Conservation (phyloP, 164 flowering plant genomes). For the Taxillus chinensis region DNA sequence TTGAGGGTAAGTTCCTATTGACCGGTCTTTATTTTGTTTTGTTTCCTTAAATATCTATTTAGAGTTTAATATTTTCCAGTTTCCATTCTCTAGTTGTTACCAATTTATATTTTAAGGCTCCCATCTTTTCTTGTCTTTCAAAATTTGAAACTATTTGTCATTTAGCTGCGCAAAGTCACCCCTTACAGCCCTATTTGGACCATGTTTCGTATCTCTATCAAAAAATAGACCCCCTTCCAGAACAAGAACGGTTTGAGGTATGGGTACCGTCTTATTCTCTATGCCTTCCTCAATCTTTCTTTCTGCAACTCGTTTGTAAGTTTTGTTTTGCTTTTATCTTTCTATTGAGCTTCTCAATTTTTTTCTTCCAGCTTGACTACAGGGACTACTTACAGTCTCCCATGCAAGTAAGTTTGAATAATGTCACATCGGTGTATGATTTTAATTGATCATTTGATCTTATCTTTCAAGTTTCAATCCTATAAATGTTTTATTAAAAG, state of each 20-base stretch:
- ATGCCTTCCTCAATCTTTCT: background rate
- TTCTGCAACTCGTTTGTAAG: background rate
- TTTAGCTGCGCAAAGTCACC: constrained; percentile 49
- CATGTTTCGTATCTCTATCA: constrained; percentile 84
- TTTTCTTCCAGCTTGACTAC: constrained; percentile 70
- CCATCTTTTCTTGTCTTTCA: too few relatives aligned
- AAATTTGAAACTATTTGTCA: background rate
- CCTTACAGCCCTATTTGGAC: constrained; percentile 69
- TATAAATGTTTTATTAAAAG: too few relatives aligned
- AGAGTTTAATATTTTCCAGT: too few relatives aligned
- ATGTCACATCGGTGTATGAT: too few relatives aligned
- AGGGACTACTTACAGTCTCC: constrained; percentile 93
- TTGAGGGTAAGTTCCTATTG: constrained; percentile 31
- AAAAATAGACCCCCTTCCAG: constrained; percentile 86
- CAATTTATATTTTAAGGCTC: too few relatives aligned
- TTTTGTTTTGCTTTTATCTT: background rate
- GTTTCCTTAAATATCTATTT: too few relatives aligned
- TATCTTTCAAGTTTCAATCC: background rate
- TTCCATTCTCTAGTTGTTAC: too few relatives aligned
- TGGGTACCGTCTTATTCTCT: constrained; percentile 7
- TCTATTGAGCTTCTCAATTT: constrained; percentile 9
- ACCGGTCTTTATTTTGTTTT: too few relatives aligned
- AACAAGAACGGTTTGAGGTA: constrained; percentile 91
- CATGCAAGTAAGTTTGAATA: constrained; percentile 64
- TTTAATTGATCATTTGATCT: background rate